Evolutionary conservation across 2,329 filamentous ascomycete species (phyloP), one percentile per base, ranked within the genome.

Genomic region (Aureobasidium sp.): DNA sequence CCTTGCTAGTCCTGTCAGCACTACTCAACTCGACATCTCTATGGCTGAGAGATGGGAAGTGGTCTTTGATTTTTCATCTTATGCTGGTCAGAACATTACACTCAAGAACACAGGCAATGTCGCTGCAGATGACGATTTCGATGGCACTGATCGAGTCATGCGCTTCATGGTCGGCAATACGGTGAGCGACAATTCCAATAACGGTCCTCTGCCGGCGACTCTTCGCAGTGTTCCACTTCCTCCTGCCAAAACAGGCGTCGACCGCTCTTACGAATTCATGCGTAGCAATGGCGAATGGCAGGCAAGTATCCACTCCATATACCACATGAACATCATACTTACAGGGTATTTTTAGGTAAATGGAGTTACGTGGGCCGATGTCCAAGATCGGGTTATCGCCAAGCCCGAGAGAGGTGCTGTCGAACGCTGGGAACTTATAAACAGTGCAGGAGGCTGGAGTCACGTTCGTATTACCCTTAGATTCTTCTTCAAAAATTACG

Each of bases 31-130:
- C 4, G 73, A 75, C 37, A 72, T 84, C 41, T 73, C 81, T 7
- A 82, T 83, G 73, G 83, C 81, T 5, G 83, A 85, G 68, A 77
- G 83, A 4, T 85, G 81, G 66, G 83, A 86, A 66, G 72, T 85
- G 26, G 74, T 85, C 20, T 71, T 85, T 61, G 83, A 85, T 71
- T 86, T 86, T 66, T 70, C 77, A 15, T 63, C 68, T 2, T 81
- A 75, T 64, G 73, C 73, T 1, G 80, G 80, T 44, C 73, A 82
- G 68, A 82, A 80, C 64, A 69, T 67, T 1, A 55, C 51, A 20
- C 51, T 55, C 51, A 55, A 55, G 51, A 55, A 55, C 36, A 55
- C 51, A 9, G 51, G 63, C 69, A 43, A 67, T 62, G 61, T 72
- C 69, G 67, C 68, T 68, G 62, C 74, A 5, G 79, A 81, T 63